A percentile compares a stretch with the other conserved stretches of the same genome.
Evolutionary conservation across 768 basidiomycete species (phyloP).

Genomic region (Suillus hirtellus): DNA sequence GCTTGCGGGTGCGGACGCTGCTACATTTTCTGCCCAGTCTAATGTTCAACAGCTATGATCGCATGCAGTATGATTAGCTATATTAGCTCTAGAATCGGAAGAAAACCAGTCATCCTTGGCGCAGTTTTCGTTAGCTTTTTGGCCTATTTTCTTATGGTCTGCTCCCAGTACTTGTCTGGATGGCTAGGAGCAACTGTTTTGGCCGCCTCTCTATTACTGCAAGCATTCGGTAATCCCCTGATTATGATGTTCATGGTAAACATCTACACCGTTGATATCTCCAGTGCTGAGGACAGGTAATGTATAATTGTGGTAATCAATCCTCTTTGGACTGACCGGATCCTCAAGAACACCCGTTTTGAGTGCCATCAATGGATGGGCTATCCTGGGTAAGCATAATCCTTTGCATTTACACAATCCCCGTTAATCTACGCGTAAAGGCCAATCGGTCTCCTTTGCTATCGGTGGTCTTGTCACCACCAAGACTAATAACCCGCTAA

Average conservation of each 20-base stretch:
- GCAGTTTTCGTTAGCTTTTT: conserved; percentile 12
- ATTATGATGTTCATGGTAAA: conserved; percentile 24
- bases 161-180: conserved; percentile 18
- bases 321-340: conserved; percentile 10
- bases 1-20: conserved; percentile 22
- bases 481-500: conserved; percentile 20
- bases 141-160: conserved; percentile 19
- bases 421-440: conserved; percentile 14
- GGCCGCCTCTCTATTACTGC: conserved; percentile 19
- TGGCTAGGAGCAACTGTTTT: conserved; percentile 21
- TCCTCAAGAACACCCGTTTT: conserved; percentile 26
- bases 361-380: conserved; percentile 32
- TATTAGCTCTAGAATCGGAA: conserved; percentile 29
- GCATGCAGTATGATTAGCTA: conserved; percentile 24
- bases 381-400: conserved; percentile 22
- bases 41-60: conserved; percentile 21
- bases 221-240: conserved; percentile 14
- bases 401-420: background rate
- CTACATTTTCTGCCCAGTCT: background rate
- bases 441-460: conserved; percentile 27
- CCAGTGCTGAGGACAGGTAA: conserved; percentile 26
- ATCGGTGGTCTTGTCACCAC: conserved; percentile 34
- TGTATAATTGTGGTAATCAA: background rate
- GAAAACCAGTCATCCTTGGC: conserved; percentile 24
- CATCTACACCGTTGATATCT: conserved; percentile 31